Conservation (phyloP, 768 basidiomycete species). For the Pisolithus orientalis region DNA sequence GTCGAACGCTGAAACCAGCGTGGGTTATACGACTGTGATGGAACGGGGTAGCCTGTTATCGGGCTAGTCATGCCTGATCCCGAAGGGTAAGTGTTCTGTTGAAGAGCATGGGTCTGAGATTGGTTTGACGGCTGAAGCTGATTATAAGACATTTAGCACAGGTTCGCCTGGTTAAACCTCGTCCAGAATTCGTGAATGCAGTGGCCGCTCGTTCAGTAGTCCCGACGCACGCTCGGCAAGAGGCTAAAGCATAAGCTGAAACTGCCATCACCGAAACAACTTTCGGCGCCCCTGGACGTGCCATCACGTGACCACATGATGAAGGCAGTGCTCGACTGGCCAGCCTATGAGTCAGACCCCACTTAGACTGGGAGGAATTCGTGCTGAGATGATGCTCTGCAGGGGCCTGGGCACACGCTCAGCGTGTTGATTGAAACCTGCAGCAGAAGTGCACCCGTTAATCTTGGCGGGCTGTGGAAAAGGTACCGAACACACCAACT, state of each 20-base stretch:
- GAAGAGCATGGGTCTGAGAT: slow-evolving; percentile 5
- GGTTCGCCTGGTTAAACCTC: not conserved
- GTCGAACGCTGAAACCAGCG: slow-evolving; percentile 9
- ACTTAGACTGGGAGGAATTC: too few relatives aligned
- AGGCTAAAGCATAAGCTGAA: not conserved
- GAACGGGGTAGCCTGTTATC: slow-evolving; percentile 3
- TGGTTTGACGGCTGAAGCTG: slow-evolving; percentile 8
- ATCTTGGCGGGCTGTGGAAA: too few relatives aligned
- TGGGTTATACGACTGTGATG: slow-evolving; percentile 5
- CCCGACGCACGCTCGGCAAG: not conserved
- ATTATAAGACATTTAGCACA: slow-evolving; percentile 17
- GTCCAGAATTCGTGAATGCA: too few relatives aligned
- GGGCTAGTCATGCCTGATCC: not conserved
- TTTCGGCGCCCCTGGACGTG: too few relatives aligned
- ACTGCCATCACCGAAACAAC: not conserved
- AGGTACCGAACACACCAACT: too few relatives aligned
- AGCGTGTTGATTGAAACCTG: too few relatives aligned
- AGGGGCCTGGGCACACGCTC: too few relatives aligned
- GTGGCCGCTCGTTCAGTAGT: not conserved
- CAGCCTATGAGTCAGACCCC: too few relatives aligned
- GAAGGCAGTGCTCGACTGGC: too few relatives aligned
- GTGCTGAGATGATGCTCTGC: too few relatives aligned
- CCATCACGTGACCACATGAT: not conserved
- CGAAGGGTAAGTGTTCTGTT: slow-evolving; percentile 1
- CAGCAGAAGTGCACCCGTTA: too few relatives aligned